Evolutionary conservation across 352 stramenopile genomes (phyloP), one percentile per base, ranked within the genome.

Genomic region (Phytophthora syringae): DNA sequence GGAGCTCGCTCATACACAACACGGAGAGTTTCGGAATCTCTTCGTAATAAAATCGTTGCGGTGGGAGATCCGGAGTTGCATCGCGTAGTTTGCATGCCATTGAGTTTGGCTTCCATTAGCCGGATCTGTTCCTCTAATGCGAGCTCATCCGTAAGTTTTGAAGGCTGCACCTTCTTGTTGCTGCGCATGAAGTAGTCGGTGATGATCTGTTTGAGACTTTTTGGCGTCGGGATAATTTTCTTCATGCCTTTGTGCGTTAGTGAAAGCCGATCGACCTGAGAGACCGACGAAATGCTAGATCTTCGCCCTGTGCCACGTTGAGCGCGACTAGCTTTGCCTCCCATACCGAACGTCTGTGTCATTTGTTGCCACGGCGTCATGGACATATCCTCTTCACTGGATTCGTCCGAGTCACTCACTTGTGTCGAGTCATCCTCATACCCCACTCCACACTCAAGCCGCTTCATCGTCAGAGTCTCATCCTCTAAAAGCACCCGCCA

Each of bases 331-430:
- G 50, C 51, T 47, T 86, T 85, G n/a, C 70, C n/a, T n/a, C n/a
- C 71, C 74, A 93, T 93, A 25, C 85, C 83, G 32, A 93, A 91
- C 6, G 83, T 93, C 40, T 91, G 84, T 1, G 85, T 93, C 83
- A 93, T 93, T 64, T 93, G 85, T 47, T 93, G 85, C 85, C 85
- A 93, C 16, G 84, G 85, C 1, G 85, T 92, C 80, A 93, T 89
- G 22, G 59, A 84, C 72, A 90, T 85, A 47, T 93, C 82, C 54
- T 86, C 82, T 27, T 93, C 85, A 24, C 80, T 90, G 20, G 80
- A 90, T 24, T 92, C 81, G 30, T 87, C 82, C 21, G 81, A 93
- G 68, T 93, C 85, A 47, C 85, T 93, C n/a, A 90, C 79, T 80
- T 93, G 84, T 1, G 85, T 93, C 27, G 81, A 92, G 63, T 93